These are phyloP conservation scores for Caryopteris hybrid DNA, from an alignment of 305 asterid species.

Conservation along the genomic window DNA sequence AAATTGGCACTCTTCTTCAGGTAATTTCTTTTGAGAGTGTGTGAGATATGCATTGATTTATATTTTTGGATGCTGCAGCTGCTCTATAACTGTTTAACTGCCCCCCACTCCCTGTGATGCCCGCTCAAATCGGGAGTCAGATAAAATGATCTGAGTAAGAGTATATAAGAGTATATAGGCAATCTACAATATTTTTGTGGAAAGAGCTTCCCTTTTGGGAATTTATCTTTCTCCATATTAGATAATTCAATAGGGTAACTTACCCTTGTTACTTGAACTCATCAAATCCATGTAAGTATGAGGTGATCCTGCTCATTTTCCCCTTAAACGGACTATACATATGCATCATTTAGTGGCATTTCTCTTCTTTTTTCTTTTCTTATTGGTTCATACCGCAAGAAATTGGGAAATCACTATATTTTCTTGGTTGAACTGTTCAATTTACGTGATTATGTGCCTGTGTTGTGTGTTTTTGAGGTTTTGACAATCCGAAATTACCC, in stretches of 20 bases:
- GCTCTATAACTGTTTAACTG: not conserved
- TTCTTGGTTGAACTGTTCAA: not conserved
- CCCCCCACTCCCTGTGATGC: not conserved
- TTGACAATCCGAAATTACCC: no score
- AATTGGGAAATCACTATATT: not conserved
- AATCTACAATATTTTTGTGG: not conserved
- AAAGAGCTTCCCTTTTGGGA: not conserved
- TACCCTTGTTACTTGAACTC: not conserved
- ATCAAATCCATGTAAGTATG: not conserved
- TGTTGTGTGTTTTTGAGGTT: no score
- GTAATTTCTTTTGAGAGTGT: constrained; percentile 26
- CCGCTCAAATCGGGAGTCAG: not conserved
- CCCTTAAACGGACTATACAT: not conserved
- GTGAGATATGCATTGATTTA: not conserved
- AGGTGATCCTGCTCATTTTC: not conserved
- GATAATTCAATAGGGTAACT: not conserved
- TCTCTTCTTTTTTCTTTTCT: not conserved
- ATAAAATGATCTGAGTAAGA: not conserved
- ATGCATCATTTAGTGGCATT: not conserved
- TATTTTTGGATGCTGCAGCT: not conserved
- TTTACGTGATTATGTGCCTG: not conserved
- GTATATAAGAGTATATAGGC: not conserved
- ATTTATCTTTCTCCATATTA: not conserved
- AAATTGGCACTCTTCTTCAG: constrained; percentile 64
- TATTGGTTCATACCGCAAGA: not conserved